Evolutionary conservation across 2,329 filamentous ascomycete species (phyloP), one percentile per base, ranked within the genome.

Genomic region (Phaeomoniella chlamydospora): DNA sequence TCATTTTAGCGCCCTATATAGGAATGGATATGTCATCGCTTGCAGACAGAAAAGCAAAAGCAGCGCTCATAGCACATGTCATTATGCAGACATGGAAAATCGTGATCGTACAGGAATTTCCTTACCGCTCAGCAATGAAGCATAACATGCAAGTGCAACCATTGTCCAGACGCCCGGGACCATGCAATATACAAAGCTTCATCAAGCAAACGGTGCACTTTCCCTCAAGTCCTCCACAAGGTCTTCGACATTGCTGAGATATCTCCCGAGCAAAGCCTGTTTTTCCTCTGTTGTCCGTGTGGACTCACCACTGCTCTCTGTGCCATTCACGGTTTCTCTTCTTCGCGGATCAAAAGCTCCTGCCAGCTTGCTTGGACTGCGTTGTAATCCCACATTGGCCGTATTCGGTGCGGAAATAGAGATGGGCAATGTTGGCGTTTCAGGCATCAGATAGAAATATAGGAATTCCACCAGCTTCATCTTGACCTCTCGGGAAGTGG

Each of bases 401-500:
- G 58, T 57, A 40, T 57, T 61, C 1, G 57, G 52, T 2, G 55
- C 52, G 15, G 69, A 63, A 31, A 70, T 22, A 40, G 46, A 17
- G 34, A 45, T 15, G 9, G 48, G 39, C 29, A 48, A 37, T 13
- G 53, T 53, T 2, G 65, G 77, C 0, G 73, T 74, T 61, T 98
- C 90, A 35, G 88, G 87, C 80, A 96, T 94, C 47, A 98, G 77
- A 58, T 96, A 98, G 59, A 96, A 96, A 66, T 96, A 96, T 35
- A 98, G 64, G 54, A 96, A 96, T 58, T 96, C 90, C 47, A 94
- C 79, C n/a, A 93, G 74, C 57, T 93, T 90, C 52, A 94, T 73
- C 64, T 94, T 94, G 45, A 96, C 87, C 49, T 88, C 83, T 42
- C 85, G 77, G 15, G 77, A 77, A 3, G 88, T 94, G 45, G 77